Conservation (phyloP, 768 basidiomycete species). For the Antrodiella citrinella region DNA sequence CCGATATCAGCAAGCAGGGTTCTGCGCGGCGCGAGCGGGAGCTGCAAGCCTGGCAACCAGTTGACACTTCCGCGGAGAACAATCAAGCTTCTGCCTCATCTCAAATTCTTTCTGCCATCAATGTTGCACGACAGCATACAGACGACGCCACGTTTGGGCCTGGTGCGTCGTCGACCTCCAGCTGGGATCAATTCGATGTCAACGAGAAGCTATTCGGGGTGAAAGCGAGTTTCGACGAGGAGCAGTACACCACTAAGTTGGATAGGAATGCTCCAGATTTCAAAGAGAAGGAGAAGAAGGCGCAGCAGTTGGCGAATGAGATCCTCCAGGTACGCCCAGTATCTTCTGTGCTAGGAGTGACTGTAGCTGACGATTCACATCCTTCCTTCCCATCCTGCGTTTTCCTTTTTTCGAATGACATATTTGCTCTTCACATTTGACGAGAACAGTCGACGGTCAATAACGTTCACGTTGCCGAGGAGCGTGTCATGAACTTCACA, state of each 20-base stretch:
- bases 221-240: slow-evolving; percentile 87
- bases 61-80: slow-evolving; percentile 5
- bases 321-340: slow-evolving; percentile 66
- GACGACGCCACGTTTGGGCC: slow-evolving; percentile 71
- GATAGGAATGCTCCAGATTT: slow-evolving; percentile 80
- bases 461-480: slow-evolving; percentile 88
- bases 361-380: slow-evolving; percentile 1
- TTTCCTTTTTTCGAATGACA: too few species aligned
- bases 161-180: slow-evolving; percentile 31
- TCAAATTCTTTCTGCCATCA: slow-evolving; percentile 18
- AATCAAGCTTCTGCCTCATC: slow-evolving; percentile 24
- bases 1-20: slow-evolving; percentile 63
- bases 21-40: slow-evolving; percentile 57
- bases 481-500: slow-evolving; percentile 48
- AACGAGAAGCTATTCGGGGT: slow-evolving; percentile 94
- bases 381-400: background rate
- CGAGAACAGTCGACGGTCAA: slow-evolving; percentile 54
- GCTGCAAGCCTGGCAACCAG: slow-evolving; percentile 70
- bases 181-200: slow-evolving; percentile 90
- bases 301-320: slow-evolving; percentile 83
- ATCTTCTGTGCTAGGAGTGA: background rate
- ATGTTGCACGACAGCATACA: slow-evolving; percentile 24
- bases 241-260: slow-evolving; percentile 89
- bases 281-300: slow-evolving; percentile 82
- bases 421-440: too few species aligned